phyloP scores from a whole-genome alignment of 768 basidiomycete species.

The Russula griseocarnosa region DNA sequence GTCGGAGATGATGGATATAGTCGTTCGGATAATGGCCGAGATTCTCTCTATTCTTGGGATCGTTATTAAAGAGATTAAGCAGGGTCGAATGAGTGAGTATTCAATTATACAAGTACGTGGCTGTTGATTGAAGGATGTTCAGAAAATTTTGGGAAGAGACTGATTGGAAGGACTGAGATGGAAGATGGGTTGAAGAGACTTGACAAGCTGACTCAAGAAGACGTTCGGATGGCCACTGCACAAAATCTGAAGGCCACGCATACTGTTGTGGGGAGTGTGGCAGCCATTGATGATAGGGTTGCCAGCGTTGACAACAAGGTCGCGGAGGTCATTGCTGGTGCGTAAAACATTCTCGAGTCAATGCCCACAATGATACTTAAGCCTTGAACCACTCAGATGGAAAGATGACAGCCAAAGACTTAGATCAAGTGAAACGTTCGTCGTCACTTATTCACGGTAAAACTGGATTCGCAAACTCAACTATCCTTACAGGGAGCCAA shows the following conservation, averaged over 20 bases:
- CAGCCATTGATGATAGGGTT: neutral
- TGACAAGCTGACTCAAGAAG: neutral
- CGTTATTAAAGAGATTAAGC: neutral
- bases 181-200: neutral
- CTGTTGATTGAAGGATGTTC: neutral
- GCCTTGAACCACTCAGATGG: neutral
- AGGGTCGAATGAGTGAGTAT: neutral
- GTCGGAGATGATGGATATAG: neutral
- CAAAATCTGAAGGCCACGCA: neutral
- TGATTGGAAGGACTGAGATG: neutral
- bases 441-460: neutral
- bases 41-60: neutral
- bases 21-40: neutral
- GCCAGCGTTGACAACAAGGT: neutral
- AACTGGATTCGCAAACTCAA: neutral
- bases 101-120: neutral
- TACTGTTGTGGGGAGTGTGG: neutral
- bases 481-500: neutral
- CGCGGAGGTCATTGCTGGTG: neutral
- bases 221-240: neutral
- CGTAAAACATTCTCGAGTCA: neutral
- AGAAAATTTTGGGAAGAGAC: neutral
- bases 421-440: neutral
- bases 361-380: neutral
- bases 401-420: neutral